Evolutionary conservation across 257 asterid species (phyloP).

Genomic region (Sherardia arvensis): DNA sequence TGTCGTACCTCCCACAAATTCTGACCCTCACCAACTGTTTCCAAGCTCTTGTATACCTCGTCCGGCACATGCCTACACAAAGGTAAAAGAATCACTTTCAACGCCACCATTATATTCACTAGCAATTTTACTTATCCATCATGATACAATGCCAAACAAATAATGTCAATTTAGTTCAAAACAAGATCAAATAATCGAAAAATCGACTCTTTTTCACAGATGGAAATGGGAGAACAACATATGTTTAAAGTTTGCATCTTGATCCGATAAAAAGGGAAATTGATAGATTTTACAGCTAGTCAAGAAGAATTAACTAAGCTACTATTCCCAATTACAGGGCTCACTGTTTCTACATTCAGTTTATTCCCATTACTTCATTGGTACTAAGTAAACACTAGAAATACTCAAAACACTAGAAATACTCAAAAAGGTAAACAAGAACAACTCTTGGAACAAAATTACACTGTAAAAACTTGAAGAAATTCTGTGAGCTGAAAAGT

Average conservation of each 20-base stretch:
- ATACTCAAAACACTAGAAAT: no score
- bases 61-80: conserved; percentile 64
- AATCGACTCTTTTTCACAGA: background rate
- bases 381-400: background rate
- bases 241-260: background rate
- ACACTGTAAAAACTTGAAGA: background rate
- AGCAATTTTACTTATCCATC: background rate
- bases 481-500: background rate
- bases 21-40: conserved; percentile 72
- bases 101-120: no score
- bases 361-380: background rate
- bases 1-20: conserved; percentile 98
- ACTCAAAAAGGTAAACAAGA: background rate
- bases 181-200: background rate
- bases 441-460: background rate
- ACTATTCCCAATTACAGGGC: background rate
- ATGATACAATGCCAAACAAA: background rate
- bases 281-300: background rate
- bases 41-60: conserved; percentile 75
- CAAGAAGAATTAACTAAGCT: background rate
- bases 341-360: conserved; percentile 1
- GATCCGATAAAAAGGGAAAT: conserved; percentile 1
- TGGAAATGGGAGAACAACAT: background rate
- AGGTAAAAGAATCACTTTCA: no score
- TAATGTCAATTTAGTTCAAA: background rate